A percentile compares a stretch with the other conserved stretches of the same genome.
These are phyloP conservation scores for Calonectria montana DNA, from an alignment of 2,329 filamentous ascomycete genomes.

Conservation along the genomic window DNA sequence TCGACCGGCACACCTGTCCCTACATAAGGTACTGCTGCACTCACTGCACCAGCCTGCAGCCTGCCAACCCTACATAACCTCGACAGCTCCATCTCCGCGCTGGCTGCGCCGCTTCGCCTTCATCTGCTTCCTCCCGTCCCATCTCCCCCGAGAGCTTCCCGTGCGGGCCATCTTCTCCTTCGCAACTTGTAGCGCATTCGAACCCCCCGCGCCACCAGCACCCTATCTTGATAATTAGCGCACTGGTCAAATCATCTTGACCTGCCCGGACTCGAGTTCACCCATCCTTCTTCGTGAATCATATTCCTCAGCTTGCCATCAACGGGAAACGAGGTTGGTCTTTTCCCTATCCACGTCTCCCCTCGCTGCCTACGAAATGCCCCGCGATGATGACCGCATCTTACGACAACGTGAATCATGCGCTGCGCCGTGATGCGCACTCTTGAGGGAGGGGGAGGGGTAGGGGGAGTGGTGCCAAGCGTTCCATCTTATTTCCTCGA, in stretches of 20 bases:
- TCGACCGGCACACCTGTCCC: conserved; percentile 29
- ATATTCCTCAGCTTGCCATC: background rate
- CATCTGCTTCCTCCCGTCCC: conserved; percentile 26
- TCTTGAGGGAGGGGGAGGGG: background rate
- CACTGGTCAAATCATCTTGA: conserved; percentile 18
- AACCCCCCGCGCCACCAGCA: conserved; percentile 23
- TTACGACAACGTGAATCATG: conserved; percentile 15
- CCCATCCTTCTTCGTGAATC: background rate
- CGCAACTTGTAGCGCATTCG: conserved; percentile 23
- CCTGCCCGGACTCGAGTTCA: background rate
- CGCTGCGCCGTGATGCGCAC: conserved; percentile 6
- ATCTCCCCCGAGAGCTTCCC: conserved; percentile 19
- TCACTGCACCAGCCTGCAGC: conserved; percentile 30
- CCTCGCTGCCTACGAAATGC: conserved; percentile 14
- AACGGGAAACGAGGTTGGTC: conserved; percentile 18
- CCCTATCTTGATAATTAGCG: conserved; percentile 36
- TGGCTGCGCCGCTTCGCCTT: conserved; percentile 35
- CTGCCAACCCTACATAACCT: conserved; percentile 42
- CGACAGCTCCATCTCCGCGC: conserved; percentile 39
- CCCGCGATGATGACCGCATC: conserved; percentile 18
- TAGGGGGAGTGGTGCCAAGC: conserved; percentile 11
- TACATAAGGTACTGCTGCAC: conserved; percentile 10
- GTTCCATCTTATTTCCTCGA: conserved; percentile 6
- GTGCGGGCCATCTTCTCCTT: conserved; percentile 32
- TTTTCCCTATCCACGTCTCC: background rate